Base-by-base conservation (phyloP, 169 alveolate genomes). In the Eimeria praecox region DNA sequence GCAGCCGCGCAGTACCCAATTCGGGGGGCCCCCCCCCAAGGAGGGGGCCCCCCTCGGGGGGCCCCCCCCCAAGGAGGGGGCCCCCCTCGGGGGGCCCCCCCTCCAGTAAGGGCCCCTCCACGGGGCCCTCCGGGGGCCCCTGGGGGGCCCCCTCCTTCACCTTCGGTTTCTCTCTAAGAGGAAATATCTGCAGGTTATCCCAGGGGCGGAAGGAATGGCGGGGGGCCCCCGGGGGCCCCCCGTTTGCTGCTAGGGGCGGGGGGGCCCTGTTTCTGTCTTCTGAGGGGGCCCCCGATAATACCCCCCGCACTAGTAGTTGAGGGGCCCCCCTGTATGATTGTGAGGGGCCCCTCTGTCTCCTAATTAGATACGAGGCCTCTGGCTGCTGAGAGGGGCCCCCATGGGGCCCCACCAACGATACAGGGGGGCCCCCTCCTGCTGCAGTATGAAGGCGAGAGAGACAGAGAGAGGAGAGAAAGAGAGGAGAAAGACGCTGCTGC, bases 211-310 rank as follows among this genome's bases (percentile, higher is more conserved):
- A 38, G 27, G 83, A 10, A 38, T 6, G 46, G 24, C 83, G 83
- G 46, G 83, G 20, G 46, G 83, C 42, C 54, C 54, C 83, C 27
- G 49, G 83, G 83, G 49, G 83, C 30, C 83, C 83, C 83, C 83
- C 49, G 35, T 4, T 5, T 5, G 42, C 56, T 12, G 20, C 56
- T 49, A 12, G 56, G 56, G 56, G 56, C 38, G 14, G 12, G 49
- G 49, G 44, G 35, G 49, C 83, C 83, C 44, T 22, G 49, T 8
- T 12, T 20, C 49, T n/a, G 83, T 46, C 49, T 30, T 38, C 49
- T 6, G 22, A 27, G 83, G 49, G 54, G 83, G 54, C 42, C 83
- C 42, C 83, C 83, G 83, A 30, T 9, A 22, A 16, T 6, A 16
- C 42, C 83, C 42, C 54, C 30, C 49, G 12, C 83, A n/a, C 14